Base-by-base conservation (phyloP, 164 flowering plant genomes). In the Vitis amurensis region DNA sequence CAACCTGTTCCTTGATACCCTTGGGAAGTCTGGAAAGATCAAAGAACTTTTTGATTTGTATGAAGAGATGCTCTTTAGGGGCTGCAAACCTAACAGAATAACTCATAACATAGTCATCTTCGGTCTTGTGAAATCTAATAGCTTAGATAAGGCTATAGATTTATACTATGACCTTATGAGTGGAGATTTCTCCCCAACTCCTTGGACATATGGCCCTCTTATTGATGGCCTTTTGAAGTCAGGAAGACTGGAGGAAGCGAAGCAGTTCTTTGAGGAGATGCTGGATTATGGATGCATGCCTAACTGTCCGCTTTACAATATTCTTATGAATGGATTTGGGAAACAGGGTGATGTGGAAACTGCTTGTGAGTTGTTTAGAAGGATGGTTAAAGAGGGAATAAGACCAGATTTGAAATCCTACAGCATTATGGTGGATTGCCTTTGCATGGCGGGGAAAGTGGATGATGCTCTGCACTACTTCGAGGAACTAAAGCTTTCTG, bases 171-270 rank as follows among this genome's bases (percentile, higher is more conserved):
- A 90, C 81, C 90, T 95, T 47, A 55, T 91, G 53, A 87, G 96
- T 70, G 80, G 87, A 68, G 98, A 83, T 56, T 89, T 91, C 75
- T 73, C 81, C 71, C 99, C 98, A 37, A 90, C 96, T 19, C 89
- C 96, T 61, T 86, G 89, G 66, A 95, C 99, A 12, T 95, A 90
- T 74, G 97, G 99, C 44, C 99, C 99, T 67, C 82, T 95, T 15
- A 78, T 95, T 52, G 99, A 93, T 71, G 98, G 99, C 12, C 92
- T 93, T 71, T 62, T 79, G 50, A 95, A 93, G 83, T 71, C 75
- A 0, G 88, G 90, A 68, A 86, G 88, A 75, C 70, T 88, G 55
- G 94, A 93, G 48, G 92, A 91, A 78, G 98, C 98, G 58, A 82
- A 76, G 73, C 55, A 80, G 44, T 73, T 93, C 48, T 95, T 90